phyloP scores from a whole-genome alignment of 129 eudicot species.

The Ambrosia artemisiifolia region DNA sequence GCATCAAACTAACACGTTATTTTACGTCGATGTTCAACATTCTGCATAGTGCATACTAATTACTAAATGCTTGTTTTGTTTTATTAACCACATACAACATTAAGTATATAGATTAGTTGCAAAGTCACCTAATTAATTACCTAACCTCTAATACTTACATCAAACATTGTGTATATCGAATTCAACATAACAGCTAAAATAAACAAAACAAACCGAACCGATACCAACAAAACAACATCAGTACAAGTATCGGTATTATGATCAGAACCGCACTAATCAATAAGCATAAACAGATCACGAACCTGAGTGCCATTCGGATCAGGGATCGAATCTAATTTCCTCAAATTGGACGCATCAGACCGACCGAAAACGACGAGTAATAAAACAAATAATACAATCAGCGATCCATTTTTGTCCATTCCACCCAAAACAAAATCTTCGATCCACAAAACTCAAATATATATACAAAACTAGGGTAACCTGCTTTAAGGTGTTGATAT shows the following conservation, averaged over 20 bases:
- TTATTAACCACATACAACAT: not conserved
- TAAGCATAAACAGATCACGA: not conserved
- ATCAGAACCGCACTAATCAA: no score
- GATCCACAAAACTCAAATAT: slow-evolving; percentile 13
- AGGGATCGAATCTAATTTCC: not conserved
- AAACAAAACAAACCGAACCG: no score
- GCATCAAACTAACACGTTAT: not conserved
- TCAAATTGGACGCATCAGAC: slow-evolving; percentile 17
- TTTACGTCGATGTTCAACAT: no score
- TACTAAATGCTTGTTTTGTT: no score
- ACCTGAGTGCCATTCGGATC: not conserved
- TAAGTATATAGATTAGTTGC: not conserved
- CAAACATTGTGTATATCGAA: not conserved
- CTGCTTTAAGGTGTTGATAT: slow-evolving; percentile 17
- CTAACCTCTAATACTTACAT: not conserved
- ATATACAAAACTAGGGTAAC: not conserved
- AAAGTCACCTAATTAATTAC: slow-evolving; percentile 3
- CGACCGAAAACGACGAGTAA: not conserved
- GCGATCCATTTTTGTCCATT: slow-evolving; percentile 28
- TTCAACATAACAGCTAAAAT: not conserved
- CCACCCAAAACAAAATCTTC: slow-evolving; percentile 26
- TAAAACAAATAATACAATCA: slow-evolving; percentile 18
- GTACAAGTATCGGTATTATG: no score
- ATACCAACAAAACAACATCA: no score
- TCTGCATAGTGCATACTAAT: no score